These are phyloP conservation scores for Arthonia radiata DNA, from an alignment of 495 filamentous ascomycete species.

Conservation along the genomic window DNA sequence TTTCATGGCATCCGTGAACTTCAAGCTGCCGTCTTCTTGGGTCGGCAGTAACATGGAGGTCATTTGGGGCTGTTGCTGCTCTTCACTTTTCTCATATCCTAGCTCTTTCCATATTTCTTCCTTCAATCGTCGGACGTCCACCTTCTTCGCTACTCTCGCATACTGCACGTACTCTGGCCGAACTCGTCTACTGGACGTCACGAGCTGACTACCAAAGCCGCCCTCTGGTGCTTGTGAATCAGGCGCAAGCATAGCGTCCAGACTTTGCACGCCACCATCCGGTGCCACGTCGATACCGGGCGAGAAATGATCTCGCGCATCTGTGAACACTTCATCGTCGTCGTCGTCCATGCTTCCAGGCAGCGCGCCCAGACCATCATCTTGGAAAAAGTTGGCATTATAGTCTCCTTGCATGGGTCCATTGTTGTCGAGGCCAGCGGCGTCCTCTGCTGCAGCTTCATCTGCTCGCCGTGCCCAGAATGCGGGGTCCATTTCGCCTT, in stretches of 20 bases:
- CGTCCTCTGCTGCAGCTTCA: slow-evolving; percentile 26
- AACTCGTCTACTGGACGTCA: slow-evolving; percentile 62
- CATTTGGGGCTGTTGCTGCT: slow-evolving; percentile 4
- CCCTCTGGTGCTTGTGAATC: slow-evolving; percentile 22
- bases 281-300: slow-evolving; percentile 34
- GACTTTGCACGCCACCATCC: slow-evolving; percentile 9
- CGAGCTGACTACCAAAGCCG: slow-evolving; percentile 75
- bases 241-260: slow-evolving; percentile 8
- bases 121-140: slow-evolving; percentile 87
- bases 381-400: slow-evolving; percentile 93
- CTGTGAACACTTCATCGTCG: slow-evolving; percentile 68
- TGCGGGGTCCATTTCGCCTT: slow-evolving; percentile 71
- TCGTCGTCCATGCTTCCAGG: slow-evolving; percentile 45
- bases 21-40: slow-evolving; percentile 27
- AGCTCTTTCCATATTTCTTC: slow-evolving; percentile 90
- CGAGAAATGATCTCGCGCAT: slow-evolving; percentile 74
- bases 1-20: slow-evolving; percentile 82
- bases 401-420: slow-evolving; percentile 33
- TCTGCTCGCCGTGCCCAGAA: slow-evolving; percentile 87
- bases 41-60: too few relatives aligned
- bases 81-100: slow-evolving; percentile 38
- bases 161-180: slow-evolving; percentile 93
- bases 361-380: slow-evolving; percentile 62
- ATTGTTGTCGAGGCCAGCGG: slow-evolving; percentile 22
- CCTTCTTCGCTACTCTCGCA: slow-evolving; percentile 89